Evolutionary conservation across 2,329 filamentous ascomycete genomes (phyloP).

Genomic region (Talaromyces sp.): DNA sequence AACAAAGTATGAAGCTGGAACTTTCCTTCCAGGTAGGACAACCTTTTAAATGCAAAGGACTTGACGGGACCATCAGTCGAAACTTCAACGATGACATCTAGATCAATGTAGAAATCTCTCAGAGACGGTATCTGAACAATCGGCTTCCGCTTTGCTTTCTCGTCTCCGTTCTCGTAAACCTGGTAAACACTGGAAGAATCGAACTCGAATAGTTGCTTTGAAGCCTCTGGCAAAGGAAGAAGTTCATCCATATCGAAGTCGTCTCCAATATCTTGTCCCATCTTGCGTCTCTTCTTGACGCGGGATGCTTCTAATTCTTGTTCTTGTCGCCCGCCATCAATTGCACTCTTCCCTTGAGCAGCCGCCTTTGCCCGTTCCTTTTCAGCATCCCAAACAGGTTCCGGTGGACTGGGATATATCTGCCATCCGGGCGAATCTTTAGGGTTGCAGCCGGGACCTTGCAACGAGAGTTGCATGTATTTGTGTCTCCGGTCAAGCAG

Average conservation of each 20-base stretch:
- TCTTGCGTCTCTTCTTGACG: slow-evolving; percentile 66
- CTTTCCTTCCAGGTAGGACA: slow-evolving; percentile 94
- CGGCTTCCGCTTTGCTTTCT: slow-evolving; percentile 59
- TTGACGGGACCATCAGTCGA: slow-evolving; percentile 95
- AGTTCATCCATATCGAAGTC: slow-evolving; percentile 83
- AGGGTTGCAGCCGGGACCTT: slow-evolving; percentile 79
- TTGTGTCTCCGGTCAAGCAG: slow-evolving; percentile 84
- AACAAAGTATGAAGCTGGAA: slow-evolving; percentile 91
- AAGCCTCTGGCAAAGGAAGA: slow-evolving; percentile 66
- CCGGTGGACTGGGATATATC: slow-evolving; percentile 87
- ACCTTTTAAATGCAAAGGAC: slow-evolving; percentile 89
- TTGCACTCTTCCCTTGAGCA: background rate
- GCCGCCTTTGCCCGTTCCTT: slow-evolving; percentile 12
- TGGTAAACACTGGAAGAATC: slow-evolving; percentile 88
- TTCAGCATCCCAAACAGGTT: slow-evolving; percentile 76
- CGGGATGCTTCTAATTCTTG: slow-evolving; percentile 39
- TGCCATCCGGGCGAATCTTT: slow-evolving; percentile 78
- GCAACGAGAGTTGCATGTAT: slow-evolving; percentile 81
- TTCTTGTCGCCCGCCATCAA: slow-evolving; percentile 21
- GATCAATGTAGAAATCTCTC: slow-evolving; percentile 91
- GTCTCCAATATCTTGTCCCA: slow-evolving; percentile 83
- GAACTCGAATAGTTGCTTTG: slow-evolving; percentile 70
- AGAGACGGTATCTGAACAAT: slow-evolving; percentile 84
- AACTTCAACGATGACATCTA: slow-evolving; percentile 81
- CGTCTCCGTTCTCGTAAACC: slow-evolving; percentile 70